Percentiles rank a stretch among this genome's conserved stretches.
Evolutionary conservation across 306 rosid species (phyloP).

Genomic region (Ochetophila trinervis): DNA sequence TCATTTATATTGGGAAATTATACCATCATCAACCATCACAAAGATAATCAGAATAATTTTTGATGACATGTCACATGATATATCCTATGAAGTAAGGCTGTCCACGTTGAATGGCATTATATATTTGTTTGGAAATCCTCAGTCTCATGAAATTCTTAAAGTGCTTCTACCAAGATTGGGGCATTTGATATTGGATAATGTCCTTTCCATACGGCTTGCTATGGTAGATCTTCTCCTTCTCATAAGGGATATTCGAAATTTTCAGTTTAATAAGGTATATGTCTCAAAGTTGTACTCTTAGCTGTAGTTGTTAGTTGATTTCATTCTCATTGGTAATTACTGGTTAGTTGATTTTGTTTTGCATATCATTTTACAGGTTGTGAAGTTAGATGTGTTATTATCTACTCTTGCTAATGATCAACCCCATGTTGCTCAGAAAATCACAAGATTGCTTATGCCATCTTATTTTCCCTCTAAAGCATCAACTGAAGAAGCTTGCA

Average conservation of each 20-base stretch:
- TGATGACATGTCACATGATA: conserved; percentile 74
- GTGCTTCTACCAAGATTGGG: conserved; percentile 80
- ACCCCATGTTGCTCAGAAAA: conserved; percentile 73
- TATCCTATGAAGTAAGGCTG: conserved; percentile 73
- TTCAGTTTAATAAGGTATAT: conserved; percentile 80
- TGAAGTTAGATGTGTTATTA: conserved; percentile 59
- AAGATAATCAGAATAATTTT: conserved; percentile 62
- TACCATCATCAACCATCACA: conserved; percentile 74
- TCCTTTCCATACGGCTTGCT: conserved; percentile 50
- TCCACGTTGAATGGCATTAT: conserved; percentile 70
- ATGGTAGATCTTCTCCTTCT: conserved; percentile 67
- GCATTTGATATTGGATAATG: conserved; percentile 68
- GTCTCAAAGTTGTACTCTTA: conserved; percentile 12
- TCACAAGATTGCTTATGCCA: conserved; percentile 72
- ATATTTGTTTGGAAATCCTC: conserved; percentile 76
- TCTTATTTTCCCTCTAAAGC: conserved; percentile 78
- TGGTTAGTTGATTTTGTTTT: conserved; percentile 15
- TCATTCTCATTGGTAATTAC: conserved; percentile 20
- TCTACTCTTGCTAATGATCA: conserved; percentile 63
- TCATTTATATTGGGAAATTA: conserved; percentile 82
- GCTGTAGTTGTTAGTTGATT: conserved; percentile 3
- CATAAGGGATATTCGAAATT: conserved; percentile 57
- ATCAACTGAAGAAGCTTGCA: conserved; percentile 76
- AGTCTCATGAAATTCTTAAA: conserved; percentile 81
- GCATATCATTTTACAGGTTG: conserved; percentile 56